Conservation (phyloP, 805 yeast species). For the Suhomyces faveliae region DNA sequence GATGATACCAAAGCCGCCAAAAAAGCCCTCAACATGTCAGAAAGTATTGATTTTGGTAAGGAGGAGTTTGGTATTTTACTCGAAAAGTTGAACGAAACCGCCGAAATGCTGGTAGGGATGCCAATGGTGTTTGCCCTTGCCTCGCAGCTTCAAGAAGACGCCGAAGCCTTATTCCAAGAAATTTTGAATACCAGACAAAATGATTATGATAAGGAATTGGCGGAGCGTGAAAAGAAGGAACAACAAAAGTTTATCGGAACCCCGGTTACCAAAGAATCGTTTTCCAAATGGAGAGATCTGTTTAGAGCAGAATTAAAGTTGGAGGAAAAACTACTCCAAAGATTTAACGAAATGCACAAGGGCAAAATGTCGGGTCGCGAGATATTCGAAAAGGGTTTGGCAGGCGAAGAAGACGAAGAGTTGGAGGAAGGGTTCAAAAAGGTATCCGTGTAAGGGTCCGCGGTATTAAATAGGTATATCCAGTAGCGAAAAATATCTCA, state of each 20-base stretch:
- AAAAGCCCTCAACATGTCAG: slow-evolving; percentile 54
- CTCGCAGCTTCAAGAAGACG: slow-evolving; percentile 75
- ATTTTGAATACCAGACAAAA: slow-evolving; percentile 56
- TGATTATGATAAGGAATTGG: slow-evolving; percentile 55
- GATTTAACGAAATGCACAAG: slow-evolving; percentile 57
- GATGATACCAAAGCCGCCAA: slow-evolving; percentile 22
- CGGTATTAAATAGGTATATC: neutral
- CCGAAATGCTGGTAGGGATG: slow-evolving; percentile 81
- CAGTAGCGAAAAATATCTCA: neutral
- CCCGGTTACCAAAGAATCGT: slow-evolving; percentile 78
- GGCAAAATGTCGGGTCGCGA: slow-evolving; percentile 86
- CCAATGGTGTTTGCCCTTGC: slow-evolving; percentile 85
- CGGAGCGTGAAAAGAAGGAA: slow-evolving; percentile 72
- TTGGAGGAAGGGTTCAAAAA: slow-evolving; percentile 11
- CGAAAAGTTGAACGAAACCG: slow-evolving; percentile 51
- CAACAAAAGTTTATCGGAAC: slow-evolving; percentile 92
- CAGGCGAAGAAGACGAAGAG: slow-evolving; percentile 50
- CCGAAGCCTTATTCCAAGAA: slow-evolving; percentile 64
- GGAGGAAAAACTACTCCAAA: slow-evolving; percentile 54
- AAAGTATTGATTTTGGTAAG: slow-evolving; percentile 52
- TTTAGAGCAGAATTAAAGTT: slow-evolving; percentile 74
- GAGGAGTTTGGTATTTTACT: slow-evolving; percentile 45
- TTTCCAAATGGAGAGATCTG: slow-evolving; percentile 62
- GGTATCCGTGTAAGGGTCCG: slow-evolving; percentile 11
- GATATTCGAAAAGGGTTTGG: slow-evolving; percentile 87